Conservation (phyloP, 768 basidiomycete genomes). For the Rhodosporidiobolus odoratus region DNA sequence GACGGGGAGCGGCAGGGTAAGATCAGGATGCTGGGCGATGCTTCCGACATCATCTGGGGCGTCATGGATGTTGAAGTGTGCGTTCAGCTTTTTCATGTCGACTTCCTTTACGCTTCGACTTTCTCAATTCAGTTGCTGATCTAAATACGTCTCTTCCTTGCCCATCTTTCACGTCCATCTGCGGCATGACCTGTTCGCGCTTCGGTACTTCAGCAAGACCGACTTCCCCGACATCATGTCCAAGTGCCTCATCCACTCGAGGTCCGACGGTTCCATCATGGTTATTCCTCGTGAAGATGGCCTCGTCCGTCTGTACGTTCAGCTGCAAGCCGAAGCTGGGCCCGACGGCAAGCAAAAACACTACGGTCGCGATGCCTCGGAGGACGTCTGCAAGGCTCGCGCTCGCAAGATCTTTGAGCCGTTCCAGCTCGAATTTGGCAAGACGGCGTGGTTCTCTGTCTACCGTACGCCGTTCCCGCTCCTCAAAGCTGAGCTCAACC, state of each 20-base stretch:
- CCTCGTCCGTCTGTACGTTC: conserved; percentile 41
- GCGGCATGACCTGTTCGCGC: conserved; percentile 48
- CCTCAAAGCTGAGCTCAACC: too few species aligned
- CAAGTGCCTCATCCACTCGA: conserved; percentile 59
- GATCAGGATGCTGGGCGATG: conserved; percentile 76
- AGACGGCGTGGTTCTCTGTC: conserved; percentile 43
- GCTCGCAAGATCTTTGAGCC: conserved; percentile 43
- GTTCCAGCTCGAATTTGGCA: conserved; percentile 42
- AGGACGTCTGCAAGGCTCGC: conserved; percentile 41
- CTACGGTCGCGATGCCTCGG: conserved; percentile 37
- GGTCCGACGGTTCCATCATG: conserved; percentile 56
- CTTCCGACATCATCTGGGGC: conserved; percentile 63
- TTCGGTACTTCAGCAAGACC: conserved; percentile 49
- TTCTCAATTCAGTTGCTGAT: not conserved
- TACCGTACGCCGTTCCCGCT: conserved; percentile 32
- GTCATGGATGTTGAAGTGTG: conserved; percentile 37
- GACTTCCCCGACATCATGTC: conserved; percentile 64
- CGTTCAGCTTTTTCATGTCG: not conserved
- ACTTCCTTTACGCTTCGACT: not conserved
- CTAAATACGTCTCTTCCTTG: not conserved
- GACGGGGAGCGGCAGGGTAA: conserved; percentile 45
- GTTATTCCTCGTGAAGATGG: conserved; percentile 58
- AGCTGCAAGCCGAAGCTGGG: conserved; percentile 34
- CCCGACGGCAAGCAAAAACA: conserved; percentile 37
- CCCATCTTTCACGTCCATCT: not conserved